Percentiles rank a stretch among this genome's conserved stretches.
Conservation (phyloP, 2,329 filamentous ascomycete genomes). For the Fusarium stilboides region DNA sequence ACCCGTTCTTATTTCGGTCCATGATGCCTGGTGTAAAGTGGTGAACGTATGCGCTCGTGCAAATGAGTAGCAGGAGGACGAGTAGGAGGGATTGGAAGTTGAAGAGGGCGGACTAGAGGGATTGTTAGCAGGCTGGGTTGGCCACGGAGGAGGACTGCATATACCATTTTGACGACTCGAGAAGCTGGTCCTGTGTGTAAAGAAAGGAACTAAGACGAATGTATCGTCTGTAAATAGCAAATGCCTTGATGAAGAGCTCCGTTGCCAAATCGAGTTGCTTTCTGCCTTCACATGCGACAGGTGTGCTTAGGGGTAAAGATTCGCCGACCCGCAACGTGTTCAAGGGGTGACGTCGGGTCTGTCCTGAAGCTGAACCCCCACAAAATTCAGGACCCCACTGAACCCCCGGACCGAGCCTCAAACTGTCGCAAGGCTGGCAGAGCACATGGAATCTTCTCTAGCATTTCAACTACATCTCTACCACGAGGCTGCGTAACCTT, state of each 20-base stretch:
- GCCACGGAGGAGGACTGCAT: not conserved
- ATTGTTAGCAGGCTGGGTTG: constrained; percentile 26
- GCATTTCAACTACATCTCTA: constrained; percentile 42
- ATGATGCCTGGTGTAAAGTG: constrained; percentile 90
- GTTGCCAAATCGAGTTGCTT: constrained; percentile 21
- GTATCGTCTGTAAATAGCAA: not conserved
- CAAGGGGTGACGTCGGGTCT: constrained; percentile 44
- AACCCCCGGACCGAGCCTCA: constrained; percentile 36
- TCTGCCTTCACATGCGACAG: constrained; percentile 45
- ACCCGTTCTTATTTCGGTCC: constrained; percentile 94
- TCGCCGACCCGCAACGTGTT: constrained; percentile 51
- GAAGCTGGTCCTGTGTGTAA: not conserved
- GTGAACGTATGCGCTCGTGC: constrained; percentile 95
- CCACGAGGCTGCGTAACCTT: constrained; percentile 33
- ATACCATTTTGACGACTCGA: constrained; percentile 49
- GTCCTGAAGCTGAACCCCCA: constrained; percentile 33
- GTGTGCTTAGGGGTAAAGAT: constrained; percentile 58
- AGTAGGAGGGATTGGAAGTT: constrained; percentile 98
- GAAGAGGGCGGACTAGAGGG: constrained; percentile 88
- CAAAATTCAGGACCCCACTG: constrained; percentile 41
- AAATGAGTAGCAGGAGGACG: constrained; percentile 94
- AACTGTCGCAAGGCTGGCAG: constrained; percentile 34
- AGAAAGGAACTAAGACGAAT: not conserved
- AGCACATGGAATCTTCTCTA: constrained; percentile 25
- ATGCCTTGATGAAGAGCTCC: constrained; percentile 2